Base-by-base conservation (phyloP, 73 alveolate genomes). In the Stentor coeruleus region DNA sequence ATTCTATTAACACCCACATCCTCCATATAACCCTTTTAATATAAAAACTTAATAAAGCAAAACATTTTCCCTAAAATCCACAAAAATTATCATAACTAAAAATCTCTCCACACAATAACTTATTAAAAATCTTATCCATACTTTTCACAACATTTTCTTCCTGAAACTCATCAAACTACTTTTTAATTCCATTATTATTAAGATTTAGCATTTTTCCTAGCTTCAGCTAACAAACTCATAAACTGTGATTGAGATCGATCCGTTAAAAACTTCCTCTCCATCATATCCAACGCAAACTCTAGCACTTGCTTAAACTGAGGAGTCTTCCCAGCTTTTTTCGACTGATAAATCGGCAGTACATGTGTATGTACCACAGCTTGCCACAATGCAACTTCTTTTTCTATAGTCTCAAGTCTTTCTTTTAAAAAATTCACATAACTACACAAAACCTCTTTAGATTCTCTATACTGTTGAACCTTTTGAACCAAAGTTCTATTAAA, bases 361-460 rank as follows among this genome's bases (percentile, higher is more conserved):
- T 66, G 79, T 20, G 79, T 66, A 66, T 66, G 79, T 1, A 66
- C 79, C n/a, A 66, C 79, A 20, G 79, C 79, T 33, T 66, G 79
- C 79, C 79, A 66, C 1, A 66, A 31, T 0, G 79, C n/a, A 66
- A 66, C 79, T 31, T 66, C 79, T 33, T 66, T 66, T 33, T 66
- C 79, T 28, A 66, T 66, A 66, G 40, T 66, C n/a, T 66, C 79
- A 2, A 66, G 79, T 31, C 79, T 66, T 66, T 66, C 40, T 33
- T 66, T 66, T 33, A 66, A 66, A 66, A 28, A 66, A 1, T 20
- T 31, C 79, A 66, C 79, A 66, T 66, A 66, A 66, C 40, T 20
- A 31, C 79, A 66, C 1, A 66, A 33, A 66, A 66, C 39, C 37
- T 66, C 79, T 33, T 66, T 66, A 0, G 79, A 66, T 33, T 66